Evolutionary conservation across 1,284 basidiomycete genomes (phyloP).

Genomic region (Ustilago cynodontis): DNA sequence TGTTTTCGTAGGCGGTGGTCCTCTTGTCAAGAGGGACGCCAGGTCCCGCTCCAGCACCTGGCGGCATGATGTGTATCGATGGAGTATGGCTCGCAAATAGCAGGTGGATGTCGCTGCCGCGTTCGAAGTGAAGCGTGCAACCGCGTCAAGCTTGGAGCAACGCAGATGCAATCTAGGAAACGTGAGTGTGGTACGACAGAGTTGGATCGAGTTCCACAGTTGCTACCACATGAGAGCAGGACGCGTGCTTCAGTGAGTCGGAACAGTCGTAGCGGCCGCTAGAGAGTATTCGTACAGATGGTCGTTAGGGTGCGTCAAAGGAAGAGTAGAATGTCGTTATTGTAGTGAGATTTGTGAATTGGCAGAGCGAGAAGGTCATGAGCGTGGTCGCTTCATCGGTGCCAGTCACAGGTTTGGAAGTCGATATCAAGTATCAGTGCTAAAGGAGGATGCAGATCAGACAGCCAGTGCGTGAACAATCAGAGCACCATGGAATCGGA

Average conservation of each 20-base stretch:
- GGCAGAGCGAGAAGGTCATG: background rate
- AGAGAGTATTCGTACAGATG: background rate
- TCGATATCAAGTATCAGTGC: no score
- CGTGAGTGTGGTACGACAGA: background rate
- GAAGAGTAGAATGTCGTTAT: background rate
- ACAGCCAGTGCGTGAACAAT: background rate
- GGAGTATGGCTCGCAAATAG: background rate
- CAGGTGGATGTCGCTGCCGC: background rate
- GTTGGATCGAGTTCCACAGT: background rate
- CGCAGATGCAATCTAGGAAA: background rate
- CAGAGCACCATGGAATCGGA: background rate
- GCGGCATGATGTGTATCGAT: constrained; percentile 31
- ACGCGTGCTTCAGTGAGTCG: background rate
- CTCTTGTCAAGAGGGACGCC: constrained; percentile 61
- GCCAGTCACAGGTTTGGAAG: background rate
- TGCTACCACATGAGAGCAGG: background rate
- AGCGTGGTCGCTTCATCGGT: constrained; percentile 4
- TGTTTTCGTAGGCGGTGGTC: constrained; percentile 66
- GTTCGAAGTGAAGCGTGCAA: background rate
- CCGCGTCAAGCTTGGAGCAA: background rate
- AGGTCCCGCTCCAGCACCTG: constrained; percentile 37
- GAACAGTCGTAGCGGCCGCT: background rate
- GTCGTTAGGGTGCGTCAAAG: background rate
- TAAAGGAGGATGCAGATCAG: background rate
- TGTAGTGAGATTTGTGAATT: background rate